Evolutionary conservation across 23 red algal genomes (phyloP).

Genomic region (Gracilaria vermiculophylla): DNA sequence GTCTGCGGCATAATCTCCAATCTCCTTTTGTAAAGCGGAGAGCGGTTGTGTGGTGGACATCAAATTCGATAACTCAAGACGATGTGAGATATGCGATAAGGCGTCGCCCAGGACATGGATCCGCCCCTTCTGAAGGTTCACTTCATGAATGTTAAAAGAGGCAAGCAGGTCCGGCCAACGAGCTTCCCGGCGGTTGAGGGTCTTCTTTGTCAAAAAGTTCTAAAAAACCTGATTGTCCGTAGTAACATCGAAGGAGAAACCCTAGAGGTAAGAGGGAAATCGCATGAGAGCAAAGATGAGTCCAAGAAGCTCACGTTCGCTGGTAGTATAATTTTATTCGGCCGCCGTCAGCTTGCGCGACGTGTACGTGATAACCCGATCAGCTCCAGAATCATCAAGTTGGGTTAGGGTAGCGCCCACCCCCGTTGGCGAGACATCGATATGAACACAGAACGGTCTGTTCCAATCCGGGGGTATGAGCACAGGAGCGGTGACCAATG

Average conservation of each 20-base stretch:
- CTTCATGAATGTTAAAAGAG: background rate
- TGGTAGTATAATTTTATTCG: background rate
- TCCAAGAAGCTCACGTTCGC: background rate
- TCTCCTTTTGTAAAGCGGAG: background rate
- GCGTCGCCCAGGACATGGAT: slow-evolving; percentile 16
- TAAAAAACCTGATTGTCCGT: slow-evolving; percentile 17
- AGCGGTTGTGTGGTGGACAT: too few species aligned
- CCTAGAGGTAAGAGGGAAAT: background rate
- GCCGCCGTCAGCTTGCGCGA: background rate
- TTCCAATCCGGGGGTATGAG: background rate
- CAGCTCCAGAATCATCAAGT: background rate
- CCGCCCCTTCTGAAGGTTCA: background rate
- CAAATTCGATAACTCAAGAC: background rate
- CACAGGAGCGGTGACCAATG: background rate
- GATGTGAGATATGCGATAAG: background rate
- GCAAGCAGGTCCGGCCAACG: background rate
- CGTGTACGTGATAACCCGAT: background rate
- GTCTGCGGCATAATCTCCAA: background rate
- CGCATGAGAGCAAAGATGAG: background rate
- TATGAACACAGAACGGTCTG: background rate
- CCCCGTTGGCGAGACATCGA: background rate
- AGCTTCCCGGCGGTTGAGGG: background rate
- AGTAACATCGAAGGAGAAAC: background rate
- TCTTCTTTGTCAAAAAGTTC: slow-evolving; percentile 15
- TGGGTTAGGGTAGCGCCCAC: background rate